Evolutionary conservation across 768 basidiomycete species (phyloP), one percentile per base, ranked within the genome.

Genomic region (Tricholomella constricta): DNA sequence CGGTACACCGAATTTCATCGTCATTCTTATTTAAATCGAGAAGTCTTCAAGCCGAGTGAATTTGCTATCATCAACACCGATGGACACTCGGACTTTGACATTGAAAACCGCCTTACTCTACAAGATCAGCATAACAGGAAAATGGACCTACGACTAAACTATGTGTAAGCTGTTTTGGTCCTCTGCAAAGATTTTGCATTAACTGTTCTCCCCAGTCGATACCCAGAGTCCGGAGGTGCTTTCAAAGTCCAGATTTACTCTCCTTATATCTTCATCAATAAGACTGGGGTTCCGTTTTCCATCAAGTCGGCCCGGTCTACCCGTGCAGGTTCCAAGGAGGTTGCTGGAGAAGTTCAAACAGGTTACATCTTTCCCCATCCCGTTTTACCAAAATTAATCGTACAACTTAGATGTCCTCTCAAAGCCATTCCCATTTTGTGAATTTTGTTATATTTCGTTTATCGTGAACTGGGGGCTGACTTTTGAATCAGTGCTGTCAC

Each of bases 51-150:
- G 63, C 88, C 93, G 14, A 96, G 94, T 66, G 95, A 98, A 53
- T 99, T 97, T 61, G 89, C 94, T 2, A 98, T 99, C 69, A 95
- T 99, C 72, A 98, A 94, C 64, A 92, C 91, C 14, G 94, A 97
- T 65, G 86, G 85, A 25, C 84, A 91, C 49, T 89, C 94, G 3
- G 94, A 94, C 69, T 93, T 94, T 58, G 89, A 88, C 54, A 78
- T 84, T 49, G 97, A 95, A 69, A 81, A 77, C 46, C 79, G 74
- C 31, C 70, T 98, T 43, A 80, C 79, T 6, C 69, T 98, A 41
- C 79, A 84, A 4, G 97, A 98, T 68, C 71, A 79, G 47, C 74
- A 76, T 34, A 87, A 85, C 48, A 79, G 89, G 43, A 94, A 90
- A 65, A 72, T 98, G 47, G 81, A 89, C 59, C 76, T 98, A 45